phyloP scores from a whole-genome alignment of 345 rosid species.

The Citrus australasica region DNA sequence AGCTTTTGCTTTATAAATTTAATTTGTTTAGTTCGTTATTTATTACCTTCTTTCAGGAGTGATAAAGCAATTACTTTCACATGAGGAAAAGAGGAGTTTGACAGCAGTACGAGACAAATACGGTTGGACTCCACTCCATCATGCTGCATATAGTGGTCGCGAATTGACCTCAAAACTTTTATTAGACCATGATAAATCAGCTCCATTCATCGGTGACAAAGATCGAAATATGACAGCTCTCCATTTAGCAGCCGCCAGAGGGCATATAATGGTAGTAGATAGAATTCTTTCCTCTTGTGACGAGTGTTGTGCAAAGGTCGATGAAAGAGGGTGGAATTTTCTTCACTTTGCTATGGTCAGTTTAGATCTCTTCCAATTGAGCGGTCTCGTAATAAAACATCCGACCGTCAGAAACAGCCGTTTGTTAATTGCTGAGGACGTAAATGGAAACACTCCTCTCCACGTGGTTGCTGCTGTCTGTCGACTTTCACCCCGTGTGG shows the following conservation, averaged over 20 bases:
- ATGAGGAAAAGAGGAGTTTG: background rate
- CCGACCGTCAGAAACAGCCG: fast-evolving
- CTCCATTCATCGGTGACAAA: background rate
- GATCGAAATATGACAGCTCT: constrained; percentile 2
- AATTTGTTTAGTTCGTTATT: too few species aligned
- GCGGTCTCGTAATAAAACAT: background rate
- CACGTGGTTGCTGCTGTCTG: background rate
- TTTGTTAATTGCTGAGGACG: background rate
- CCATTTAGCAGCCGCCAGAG: background rate
- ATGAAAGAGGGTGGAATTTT: background rate
- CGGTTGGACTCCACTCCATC: constrained; percentile 6
- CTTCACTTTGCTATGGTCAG: background rate
- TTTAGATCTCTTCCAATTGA: background rate
- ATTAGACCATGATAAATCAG: background rate
- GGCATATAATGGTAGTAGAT: fast-evolving
- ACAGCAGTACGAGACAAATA: background rate
- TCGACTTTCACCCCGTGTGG: background rate
- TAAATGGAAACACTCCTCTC: background rate
- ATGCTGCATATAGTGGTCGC: background rate
- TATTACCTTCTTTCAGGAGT: too few species aligned
- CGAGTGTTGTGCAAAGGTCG: background rate
- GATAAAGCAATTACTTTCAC: background rate
- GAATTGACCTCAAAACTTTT: background rate
- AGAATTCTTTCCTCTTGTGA: background rate
- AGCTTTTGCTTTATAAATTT: too few species aligned